These are phyloP conservation scores for Torrubiellomyces zombiae DNA, from an alignment of 2,329 filamentous ascomycete species.

Conservation along the genomic window DNA sequence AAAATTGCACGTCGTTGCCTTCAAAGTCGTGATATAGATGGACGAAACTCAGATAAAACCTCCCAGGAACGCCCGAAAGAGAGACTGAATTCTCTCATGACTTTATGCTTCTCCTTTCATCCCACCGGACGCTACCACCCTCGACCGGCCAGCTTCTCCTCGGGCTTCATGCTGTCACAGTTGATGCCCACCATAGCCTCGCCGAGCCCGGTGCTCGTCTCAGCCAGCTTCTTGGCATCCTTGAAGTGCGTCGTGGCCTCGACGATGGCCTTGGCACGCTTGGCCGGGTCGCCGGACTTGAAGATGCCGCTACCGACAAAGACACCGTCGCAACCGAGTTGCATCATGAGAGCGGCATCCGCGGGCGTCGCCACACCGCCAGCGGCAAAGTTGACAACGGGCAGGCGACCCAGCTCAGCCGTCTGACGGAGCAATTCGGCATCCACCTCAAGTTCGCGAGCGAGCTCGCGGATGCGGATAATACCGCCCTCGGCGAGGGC, in stretches of 20 bases:
- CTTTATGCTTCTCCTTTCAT: no score
- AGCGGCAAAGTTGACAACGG: constrained; percentile 94
- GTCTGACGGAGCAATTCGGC: constrained; percentile 70
- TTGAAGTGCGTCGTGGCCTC: constrained; percentile 83
- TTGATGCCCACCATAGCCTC: constrained; percentile 98
- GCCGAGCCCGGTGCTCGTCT: constrained; percentile 77
- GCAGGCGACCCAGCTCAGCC: constrained; percentile 70
- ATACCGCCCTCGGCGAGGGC: constrained; percentile 44
- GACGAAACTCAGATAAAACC: no score
- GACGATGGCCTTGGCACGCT: constrained; percentile 87
- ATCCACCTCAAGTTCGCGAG: constrained; percentile 66
- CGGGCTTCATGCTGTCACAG: constrained; percentile 57
- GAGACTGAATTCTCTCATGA: no score
- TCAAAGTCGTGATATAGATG: no score
- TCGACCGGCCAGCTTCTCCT: constrained; percentile 68
- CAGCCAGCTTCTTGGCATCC: constrained; percentile 70
- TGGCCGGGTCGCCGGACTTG: constrained; percentile 81
- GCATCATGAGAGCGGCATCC: constrained; percentile 95
- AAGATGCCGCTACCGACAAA: constrained; percentile 97
- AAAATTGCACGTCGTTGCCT: no score
- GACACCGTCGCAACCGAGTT: constrained; percentile 92
- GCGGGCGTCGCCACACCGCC: constrained; percentile 99
- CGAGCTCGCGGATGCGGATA: constrained; percentile 47
- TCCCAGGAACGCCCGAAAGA: no score
- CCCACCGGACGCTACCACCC: no score